Evolutionary conservation across 1,284 basidiomycete species (phyloP).

Genomic region (Sporisorium sorghi): DNA sequence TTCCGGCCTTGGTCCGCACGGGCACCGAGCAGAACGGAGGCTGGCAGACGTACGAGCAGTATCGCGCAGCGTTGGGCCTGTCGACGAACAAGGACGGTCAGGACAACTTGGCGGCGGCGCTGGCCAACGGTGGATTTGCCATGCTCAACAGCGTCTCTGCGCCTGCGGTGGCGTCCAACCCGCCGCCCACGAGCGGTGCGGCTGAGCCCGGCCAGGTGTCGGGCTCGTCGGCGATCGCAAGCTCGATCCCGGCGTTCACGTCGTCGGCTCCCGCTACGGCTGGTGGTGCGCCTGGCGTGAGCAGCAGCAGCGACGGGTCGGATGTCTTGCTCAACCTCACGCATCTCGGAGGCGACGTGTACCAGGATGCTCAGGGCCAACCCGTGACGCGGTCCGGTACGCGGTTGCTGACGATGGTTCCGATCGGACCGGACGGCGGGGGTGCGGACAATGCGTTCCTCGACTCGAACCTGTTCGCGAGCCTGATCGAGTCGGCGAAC

Average conservation of each 20-base stretch:
- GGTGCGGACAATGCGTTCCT: conserved; percentile 27
- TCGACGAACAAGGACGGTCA: conserved; percentile 25
- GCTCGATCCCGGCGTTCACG: conserved; percentile 8
- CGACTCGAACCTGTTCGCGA: conserved; percentile 31
- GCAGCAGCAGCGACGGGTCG: neutral
- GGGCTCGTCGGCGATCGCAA: conserved; percentile 10
- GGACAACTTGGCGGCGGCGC: conserved; percentile 30
- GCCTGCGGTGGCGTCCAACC: conserved; percentile 1
- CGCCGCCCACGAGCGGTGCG: neutral
- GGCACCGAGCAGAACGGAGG: conserved; percentile 54
- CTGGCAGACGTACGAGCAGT: conserved; percentile 65
- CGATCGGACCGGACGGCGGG: conserved; percentile 26
- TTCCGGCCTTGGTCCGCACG: conserved; percentile 54
- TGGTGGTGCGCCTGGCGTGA: neutral
- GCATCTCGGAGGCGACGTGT: conserved; percentile 56
- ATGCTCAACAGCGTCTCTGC: conserved; percentile 37
- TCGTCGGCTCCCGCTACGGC: conserved; percentile 12
- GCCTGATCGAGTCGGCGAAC: conserved; percentile 5
- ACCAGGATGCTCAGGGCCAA: conserved; percentile 49
- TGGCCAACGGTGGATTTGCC: conserved; percentile 39
- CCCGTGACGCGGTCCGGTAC: conserved; percentile 54
- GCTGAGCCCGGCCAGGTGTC: neutral
- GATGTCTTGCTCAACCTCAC: conserved; percentile 36
- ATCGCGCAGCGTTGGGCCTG: conserved; percentile 40
- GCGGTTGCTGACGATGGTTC: conserved; percentile 57